Conservation (phyloP, 2,329 filamentous ascomycete species). For the Claviceps capensis region DNA sequence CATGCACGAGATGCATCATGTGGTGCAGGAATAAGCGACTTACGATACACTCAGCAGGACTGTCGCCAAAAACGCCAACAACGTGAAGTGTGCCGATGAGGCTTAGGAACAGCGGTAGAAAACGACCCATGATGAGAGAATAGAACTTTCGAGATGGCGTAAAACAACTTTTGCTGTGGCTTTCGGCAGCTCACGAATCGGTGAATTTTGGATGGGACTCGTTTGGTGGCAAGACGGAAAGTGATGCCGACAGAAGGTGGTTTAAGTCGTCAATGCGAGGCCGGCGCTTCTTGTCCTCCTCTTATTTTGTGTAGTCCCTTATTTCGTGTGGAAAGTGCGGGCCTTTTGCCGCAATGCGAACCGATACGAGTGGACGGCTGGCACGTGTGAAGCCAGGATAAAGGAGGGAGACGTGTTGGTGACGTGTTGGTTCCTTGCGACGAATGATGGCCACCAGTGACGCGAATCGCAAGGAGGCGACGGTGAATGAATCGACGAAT, state of each 20-base stretch:
- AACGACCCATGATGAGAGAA: conserved; percentile 3
- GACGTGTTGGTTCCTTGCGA: background rate
- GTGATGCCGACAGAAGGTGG: background rate
- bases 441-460: conserved; percentile 4
- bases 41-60: conserved; percentile 17
- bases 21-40: conserved; percentile 8
- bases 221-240: background rate
- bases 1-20: background rate
- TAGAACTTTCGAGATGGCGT: background rate
- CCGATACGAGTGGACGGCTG: background rate
- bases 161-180: background rate
- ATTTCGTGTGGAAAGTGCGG: background rate
- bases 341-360: background rate
- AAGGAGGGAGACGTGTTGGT: background rate
- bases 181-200: background rate
- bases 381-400: background rate
- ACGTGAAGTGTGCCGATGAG: conserved; percentile 17
- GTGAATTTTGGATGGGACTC: background rate
- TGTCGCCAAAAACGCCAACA: conserved; percentile 14
- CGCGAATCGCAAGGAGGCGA: background rate
- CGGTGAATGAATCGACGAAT: background rate
- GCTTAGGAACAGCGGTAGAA: conserved; percentile 10
- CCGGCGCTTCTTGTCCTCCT: background rate
- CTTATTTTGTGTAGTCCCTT: background rate
- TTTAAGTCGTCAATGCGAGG: background rate